Conservation (phyloP, 2,329 filamentous ascomycete species). For the Aspergillus quadricinctus region DNA sequence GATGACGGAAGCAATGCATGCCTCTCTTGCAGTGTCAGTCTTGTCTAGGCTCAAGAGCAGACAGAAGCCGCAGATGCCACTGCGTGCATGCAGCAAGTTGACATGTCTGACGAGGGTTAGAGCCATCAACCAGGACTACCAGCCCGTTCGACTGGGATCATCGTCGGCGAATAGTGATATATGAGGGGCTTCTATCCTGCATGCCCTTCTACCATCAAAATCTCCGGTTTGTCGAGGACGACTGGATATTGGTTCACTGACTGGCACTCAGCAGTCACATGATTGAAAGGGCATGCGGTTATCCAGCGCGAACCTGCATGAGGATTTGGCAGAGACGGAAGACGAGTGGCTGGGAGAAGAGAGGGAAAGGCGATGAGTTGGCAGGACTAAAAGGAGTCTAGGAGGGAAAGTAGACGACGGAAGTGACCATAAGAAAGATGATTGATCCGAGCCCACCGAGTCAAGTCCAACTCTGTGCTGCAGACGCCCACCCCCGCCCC, state of each 20-base stretch:
- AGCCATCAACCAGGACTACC: constrained; percentile 18
- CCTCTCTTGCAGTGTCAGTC: neutral
- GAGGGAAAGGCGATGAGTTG: constrained; percentile 8
- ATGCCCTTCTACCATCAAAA: constrained; percentile 17
- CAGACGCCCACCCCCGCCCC: constrained; percentile 9
- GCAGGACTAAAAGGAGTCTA: constrained; percentile 10
- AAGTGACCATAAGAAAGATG: neutral
- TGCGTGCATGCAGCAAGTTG: constrained; percentile 20
- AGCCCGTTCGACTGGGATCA: constrained; percentile 23
- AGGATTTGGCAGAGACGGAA: constrained; percentile 5
- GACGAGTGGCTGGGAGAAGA: constrained; percentile 20
- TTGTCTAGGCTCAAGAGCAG: constrained; percentile 15
- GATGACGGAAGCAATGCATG: constrained; percentile 22
- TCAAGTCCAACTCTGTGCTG: neutral
- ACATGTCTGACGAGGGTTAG: constrained; percentile 30
- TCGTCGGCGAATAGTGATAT: constrained; percentile 14
- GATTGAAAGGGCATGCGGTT: constrained; percentile 32
- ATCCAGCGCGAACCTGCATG: constrained; percentile 31
- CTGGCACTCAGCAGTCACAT: constrained; percentile 32
- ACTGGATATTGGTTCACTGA: constrained; percentile 22
- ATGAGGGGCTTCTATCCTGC: constrained; percentile 6
- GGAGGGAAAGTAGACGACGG: constrained; percentile 2
- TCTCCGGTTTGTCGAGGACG: constrained; percentile 5
- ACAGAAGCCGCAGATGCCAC: constrained; percentile 14
- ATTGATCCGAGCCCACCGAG: neutral